phyloP scores from a whole-genome alignment of 257 asterid genomes.

The Solanum habrochaites region DNA sequence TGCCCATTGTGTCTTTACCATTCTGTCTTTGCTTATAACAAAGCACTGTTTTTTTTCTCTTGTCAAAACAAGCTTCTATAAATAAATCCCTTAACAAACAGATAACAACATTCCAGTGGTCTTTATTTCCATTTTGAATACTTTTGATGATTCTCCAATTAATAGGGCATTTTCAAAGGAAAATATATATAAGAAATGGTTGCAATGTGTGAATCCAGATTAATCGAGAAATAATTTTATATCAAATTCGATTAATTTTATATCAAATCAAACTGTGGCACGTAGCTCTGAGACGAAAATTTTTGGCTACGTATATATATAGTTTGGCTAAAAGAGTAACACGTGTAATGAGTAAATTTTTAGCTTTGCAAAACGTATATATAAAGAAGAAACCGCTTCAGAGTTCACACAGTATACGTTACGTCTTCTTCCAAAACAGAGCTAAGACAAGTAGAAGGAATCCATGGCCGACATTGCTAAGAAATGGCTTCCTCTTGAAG shows the following conservation, averaged over 20 bases:
- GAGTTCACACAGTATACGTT: neutral
- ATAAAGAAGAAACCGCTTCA: neutral
- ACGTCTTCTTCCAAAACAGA: neutral
- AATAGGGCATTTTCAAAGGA: neutral
- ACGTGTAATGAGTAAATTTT: neutral
- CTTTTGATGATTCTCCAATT: neutral
- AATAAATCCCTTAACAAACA: neutral
- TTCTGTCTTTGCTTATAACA: neutral
- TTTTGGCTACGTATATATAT: neutral
- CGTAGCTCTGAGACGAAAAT: too few species aligned
- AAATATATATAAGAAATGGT: neutral
- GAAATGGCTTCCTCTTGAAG: conserved; percentile 98
- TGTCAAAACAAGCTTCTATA: neutral
- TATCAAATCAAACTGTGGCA: neutral
- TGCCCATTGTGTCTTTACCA: neutral
- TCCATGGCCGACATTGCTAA: conserved; percentile 51
- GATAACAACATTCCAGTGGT: neutral
- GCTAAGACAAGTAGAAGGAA: neutral
- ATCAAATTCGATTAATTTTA: too few species aligned
- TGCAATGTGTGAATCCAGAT: neutral
- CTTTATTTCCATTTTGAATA: neutral
- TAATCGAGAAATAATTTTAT: too few species aligned
- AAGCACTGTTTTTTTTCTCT: neutral
- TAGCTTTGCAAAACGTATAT: neutral
- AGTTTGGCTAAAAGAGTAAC: neutral